phyloP scores from a whole-genome alignment of 2,329 filamentous ascomycete genomes.

The Cytospora schulzeri region DNA sequence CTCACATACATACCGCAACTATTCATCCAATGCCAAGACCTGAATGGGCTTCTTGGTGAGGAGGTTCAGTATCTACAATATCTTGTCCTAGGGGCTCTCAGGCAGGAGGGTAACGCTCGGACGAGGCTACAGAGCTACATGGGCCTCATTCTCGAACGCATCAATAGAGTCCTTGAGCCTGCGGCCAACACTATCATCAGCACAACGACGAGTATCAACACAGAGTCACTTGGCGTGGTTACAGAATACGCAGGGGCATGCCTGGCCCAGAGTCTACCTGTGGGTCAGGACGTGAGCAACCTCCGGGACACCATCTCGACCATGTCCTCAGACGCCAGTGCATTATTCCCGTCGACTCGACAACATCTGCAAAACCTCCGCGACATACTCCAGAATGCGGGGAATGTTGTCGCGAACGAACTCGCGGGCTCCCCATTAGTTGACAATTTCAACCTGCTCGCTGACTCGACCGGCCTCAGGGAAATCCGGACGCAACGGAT shows the following conservation, averaged over 20 bases:
- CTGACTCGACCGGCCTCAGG: neutral
- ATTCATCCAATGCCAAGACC: neutral
- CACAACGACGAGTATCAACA: neutral
- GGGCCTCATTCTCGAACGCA: neutral
- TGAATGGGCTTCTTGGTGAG: neutral
- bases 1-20: neutral
- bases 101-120: neutral
- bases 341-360: neutral
- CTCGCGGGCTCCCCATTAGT: neutral
- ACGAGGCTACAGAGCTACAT: neutral
- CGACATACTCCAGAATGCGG: neutral
- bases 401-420: neutral
- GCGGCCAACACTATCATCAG: neutral
- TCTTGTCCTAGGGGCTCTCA: neutral
- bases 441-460: neutral
- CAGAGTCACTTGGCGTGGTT: neutral
- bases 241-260: neutral
- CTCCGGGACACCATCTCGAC: neutral
- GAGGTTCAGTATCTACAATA: neutral
- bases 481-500: neutral
- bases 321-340: neutral
- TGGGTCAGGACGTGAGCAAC: neutral
- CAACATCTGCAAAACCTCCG: neutral
- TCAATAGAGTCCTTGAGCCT: neutral
- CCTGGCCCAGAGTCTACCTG: neutral